Percentiles rank a stretch among this genome's conserved stretches.
Evolutionary conservation across 2,329 filamentous ascomycete species (phyloP).

Genomic region (Calonectria henricotiae): DNA sequence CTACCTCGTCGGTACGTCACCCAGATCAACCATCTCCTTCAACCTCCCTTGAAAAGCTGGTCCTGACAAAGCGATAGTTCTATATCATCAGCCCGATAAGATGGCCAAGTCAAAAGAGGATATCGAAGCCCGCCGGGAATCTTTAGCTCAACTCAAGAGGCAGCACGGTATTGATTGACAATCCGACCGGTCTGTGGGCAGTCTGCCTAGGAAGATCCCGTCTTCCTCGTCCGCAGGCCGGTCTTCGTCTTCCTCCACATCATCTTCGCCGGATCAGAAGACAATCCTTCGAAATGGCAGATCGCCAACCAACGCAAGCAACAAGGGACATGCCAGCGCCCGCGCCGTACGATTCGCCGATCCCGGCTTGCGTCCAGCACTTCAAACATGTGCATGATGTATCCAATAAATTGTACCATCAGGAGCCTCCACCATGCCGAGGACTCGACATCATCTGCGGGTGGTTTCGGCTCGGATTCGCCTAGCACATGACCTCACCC

Average conservation of each 20-base stretch:
- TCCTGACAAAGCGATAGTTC: conserved; percentile 61
- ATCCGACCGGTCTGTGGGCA: conserved; percentile 79
- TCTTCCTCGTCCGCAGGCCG: conserved; percentile 73
- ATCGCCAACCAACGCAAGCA: conserved; percentile 56
- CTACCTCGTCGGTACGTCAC: conserved; percentile 91
- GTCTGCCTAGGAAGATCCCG: conserved; percentile 61
- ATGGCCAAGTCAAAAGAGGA: conserved; percentile 90
- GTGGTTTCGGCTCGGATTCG: conserved; percentile 51
- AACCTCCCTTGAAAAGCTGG: conserved; percentile 20
- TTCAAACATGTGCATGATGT: conserved; percentile 61
- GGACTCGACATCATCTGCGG: conserved; percentile 43
- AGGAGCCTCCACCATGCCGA: conserved; percentile 41
- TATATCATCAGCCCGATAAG: conserved; percentile 79
- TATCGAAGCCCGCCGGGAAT: conserved; percentile 93
- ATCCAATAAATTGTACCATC: conserved; percentile 46
- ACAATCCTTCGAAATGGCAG: conserved; percentile 64
- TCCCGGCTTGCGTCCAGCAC: conserved; percentile 56
- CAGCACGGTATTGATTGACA: conserved; percentile 99
- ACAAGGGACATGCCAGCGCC: conserved; percentile 59
- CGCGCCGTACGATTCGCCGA: conserved; percentile 64
- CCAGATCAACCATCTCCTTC: neutral
- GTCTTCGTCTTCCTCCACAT: conserved; percentile 68
- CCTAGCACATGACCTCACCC: conserved; percentile 48
- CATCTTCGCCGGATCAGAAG: conserved; percentile 61
- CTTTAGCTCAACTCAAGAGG: conserved; percentile 97